Conservation (phyloP, 441 rosid genomes). For the Croton setiger region DNA sequence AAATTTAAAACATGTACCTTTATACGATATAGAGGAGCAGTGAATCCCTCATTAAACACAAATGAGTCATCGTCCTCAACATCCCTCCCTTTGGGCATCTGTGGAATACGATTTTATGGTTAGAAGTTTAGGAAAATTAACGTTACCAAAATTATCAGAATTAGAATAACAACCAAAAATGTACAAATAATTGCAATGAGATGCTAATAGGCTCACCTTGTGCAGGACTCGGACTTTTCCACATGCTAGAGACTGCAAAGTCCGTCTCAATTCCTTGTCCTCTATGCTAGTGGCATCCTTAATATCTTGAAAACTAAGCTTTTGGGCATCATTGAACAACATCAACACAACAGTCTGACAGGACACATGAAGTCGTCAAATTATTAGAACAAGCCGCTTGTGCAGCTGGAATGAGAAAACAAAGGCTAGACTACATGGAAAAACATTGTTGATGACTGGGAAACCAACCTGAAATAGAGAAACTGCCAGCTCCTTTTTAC, state of each 20-base stretch:
- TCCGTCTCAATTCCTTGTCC: constrained; percentile 94
- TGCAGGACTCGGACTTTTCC: constrained; percentile 94
- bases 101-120: constrained; percentile 22
- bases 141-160: constrained; percentile 8
- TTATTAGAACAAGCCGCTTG: constrained; percentile 24
- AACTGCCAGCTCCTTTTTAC: constrained; percentile 95
- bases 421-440: neutral
- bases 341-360: constrained; percentile 91
- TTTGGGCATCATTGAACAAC: constrained; percentile 95
- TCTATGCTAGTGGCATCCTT: constrained; percentile 97
- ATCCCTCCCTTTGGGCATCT: constrained; percentile 94
- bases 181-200: neutral
- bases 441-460: neutral
- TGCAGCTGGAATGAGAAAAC: neutral
- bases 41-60: constrained; percentile 73
- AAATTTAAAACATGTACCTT: constrained; percentile 42
- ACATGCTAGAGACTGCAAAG: constrained; percentile 97
- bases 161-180: neutral
- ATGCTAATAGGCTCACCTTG: constrained; percentile 49
- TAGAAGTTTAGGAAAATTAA: neutral
- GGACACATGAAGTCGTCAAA: constrained; percentile 15
- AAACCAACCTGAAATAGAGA: constrained; percentile 90
- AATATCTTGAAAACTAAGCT: constrained; percentile 89
- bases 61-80: constrained; percentile 92
- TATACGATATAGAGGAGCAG: constrained; percentile 87